Evolutionary conservation across 805 yeast genomes (phyloP).

Genomic region (Lachancea cidri): DNA sequence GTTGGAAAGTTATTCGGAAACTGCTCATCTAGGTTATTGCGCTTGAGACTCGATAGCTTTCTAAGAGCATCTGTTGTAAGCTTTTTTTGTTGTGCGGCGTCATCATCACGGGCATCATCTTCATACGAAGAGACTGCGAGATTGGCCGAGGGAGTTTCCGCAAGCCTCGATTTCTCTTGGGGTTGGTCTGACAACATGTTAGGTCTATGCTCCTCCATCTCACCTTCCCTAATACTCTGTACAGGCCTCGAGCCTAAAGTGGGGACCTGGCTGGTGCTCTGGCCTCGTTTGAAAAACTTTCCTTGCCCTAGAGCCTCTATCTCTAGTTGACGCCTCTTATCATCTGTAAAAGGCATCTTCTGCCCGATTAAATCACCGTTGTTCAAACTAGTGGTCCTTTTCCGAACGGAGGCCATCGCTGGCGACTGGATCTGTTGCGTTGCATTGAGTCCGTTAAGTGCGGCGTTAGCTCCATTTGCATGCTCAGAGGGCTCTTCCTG

Average conservation of each 20-base stretch:
- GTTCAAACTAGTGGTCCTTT: constrained; percentile 7
- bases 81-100: constrained; percentile 29
- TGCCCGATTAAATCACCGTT: constrained; percentile 26
- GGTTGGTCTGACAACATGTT: neutral
- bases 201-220: neutral
- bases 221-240: neutral
- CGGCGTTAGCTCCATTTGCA: constrained; percentile 8
- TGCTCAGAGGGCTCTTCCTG: constrained; percentile 46
- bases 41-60: constrained; percentile 31
- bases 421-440: constrained; percentile 39
- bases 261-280: neutral
- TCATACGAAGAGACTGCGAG: neutral
- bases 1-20: constrained; percentile 1
- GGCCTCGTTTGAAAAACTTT: neutral
- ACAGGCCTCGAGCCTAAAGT: neutral
- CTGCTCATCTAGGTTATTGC: neutral
- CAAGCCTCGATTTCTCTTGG: neutral
- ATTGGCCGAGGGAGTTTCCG: neutral
- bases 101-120: constrained; percentile 23
- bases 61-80: constrained; percentile 38
- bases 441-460: constrained; percentile 11
- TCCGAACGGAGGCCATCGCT: constrained; percentile 32
- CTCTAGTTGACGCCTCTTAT: constrained; percentile 14
- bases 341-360: constrained; percentile 34
- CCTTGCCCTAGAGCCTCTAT: neutral